phyloP scores from a whole-genome alignment of 2,329 filamentous ascomycete species.

The Chaetomiaceae sp. region DNA sequence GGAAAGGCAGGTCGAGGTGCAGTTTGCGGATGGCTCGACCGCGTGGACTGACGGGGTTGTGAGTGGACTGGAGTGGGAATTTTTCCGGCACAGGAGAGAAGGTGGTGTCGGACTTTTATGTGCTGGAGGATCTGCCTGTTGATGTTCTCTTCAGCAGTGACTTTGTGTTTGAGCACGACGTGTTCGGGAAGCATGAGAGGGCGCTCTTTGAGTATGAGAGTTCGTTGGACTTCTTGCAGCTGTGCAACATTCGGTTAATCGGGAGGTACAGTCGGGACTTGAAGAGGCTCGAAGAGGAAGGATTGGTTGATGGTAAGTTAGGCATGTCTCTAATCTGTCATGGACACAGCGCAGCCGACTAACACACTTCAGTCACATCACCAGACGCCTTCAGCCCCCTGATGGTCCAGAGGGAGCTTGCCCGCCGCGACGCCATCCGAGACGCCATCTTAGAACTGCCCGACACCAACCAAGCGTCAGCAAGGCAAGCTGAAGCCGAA shows the following conservation, averaged over 20 bases:
- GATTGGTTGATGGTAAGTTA: background rate
- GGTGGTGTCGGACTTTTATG: slow-evolving; percentile 14
- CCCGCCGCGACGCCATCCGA: background rate
- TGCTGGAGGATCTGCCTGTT: slow-evolving; percentile 14
- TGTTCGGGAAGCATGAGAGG: background rate
- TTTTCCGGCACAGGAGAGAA: background rate
- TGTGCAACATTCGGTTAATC: slow-evolving; percentile 1
- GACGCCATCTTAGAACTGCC: background rate
- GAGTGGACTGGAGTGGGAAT: background rate
- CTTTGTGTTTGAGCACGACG: slow-evolving; percentile 11
- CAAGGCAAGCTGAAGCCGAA: background rate
- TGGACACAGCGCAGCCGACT: background rate
- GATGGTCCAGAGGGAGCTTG: background rate
- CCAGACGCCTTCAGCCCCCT: background rate
- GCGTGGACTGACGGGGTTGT: slow-evolving; percentile 12
- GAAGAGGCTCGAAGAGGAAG: background rate
- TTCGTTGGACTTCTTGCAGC: background rate
- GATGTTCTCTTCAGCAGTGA: slow-evolving; percentile 16
- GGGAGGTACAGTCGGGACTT: background rate
- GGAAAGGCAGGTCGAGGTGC: background rate
- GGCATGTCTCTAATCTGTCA: background rate
- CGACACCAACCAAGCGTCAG: background rate
- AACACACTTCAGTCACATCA: background rate
- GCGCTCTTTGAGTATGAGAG: background rate
- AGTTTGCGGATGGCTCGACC: slow-evolving; percentile 1